Conservation (phyloP, 2,329 filamentous ascomycete species). For the Apiospora phragmitis region DNA sequence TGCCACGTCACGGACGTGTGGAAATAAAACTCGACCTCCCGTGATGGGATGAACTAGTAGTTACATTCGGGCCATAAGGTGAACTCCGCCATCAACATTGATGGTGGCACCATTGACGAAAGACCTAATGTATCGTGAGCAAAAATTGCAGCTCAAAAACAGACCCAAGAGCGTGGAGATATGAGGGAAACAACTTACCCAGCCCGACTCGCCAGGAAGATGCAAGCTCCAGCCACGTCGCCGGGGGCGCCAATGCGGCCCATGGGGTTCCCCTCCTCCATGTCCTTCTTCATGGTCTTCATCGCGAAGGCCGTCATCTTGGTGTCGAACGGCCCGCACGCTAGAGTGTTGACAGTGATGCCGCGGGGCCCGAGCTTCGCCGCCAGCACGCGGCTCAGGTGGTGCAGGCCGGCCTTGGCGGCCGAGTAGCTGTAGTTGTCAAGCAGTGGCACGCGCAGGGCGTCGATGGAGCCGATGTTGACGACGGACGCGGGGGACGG, state of each 20-base stretch:
- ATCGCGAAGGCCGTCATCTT: constrained; percentile 69
- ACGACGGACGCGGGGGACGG: constrained; percentile 58
- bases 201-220: constrained; percentile 69
- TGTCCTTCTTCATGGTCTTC: constrained; percentile 52
- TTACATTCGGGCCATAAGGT: constrained; percentile 47
- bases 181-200: constrained; percentile 41
- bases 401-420: constrained; percentile 65
- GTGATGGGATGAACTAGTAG: too few relatives aligned
- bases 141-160: not conserved
- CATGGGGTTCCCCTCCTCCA: constrained; percentile 61
- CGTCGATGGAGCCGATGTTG: constrained; percentile 66
- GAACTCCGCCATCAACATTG: constrained; percentile 58
- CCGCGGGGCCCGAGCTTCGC: constrained; percentile 58
- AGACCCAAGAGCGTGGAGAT: not conserved
- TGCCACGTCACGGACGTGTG: not conserved
- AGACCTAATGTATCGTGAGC: constrained; percentile 32
- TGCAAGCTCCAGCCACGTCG: constrained; percentile 71
- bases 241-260: constrained; percentile 65
- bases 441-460: constrained; percentile 57
- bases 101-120: constrained; percentile 68
- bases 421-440: constrained; percentile 63
- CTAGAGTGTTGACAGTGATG: constrained; percentile 67
- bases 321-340: constrained; percentile 69
- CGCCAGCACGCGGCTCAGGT: constrained; percentile 60
- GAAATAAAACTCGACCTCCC: not conserved